phyloP scores from a whole-genome alignment of 441 rosid genomes.

The Populus hybrid region DNA sequence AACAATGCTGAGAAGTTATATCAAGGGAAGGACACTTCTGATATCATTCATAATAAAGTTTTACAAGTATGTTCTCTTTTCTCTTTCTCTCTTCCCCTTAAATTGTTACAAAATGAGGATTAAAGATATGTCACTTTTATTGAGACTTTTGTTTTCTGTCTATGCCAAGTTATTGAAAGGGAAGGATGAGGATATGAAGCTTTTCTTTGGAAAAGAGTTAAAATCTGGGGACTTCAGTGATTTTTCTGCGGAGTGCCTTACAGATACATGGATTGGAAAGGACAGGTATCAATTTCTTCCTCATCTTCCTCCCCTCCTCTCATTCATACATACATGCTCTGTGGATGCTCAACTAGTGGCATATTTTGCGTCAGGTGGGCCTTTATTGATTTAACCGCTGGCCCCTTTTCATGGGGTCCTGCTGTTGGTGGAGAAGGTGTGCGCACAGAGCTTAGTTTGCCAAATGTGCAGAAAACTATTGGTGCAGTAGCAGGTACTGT shows the following conservation, averaged over 20 bases:
- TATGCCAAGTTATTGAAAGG: conserved; percentile 62
- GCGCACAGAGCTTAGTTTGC: conserved; percentile 83
- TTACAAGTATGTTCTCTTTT: conserved; percentile 51
- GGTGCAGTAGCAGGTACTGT: conserved; percentile 92
- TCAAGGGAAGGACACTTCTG: conserved; percentile 65
- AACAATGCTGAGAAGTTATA: conserved; percentile 63
- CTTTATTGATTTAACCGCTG: conserved; percentile 88
- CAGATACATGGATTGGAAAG: conserved; percentile 96
- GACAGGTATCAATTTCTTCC: conserved; percentile 59
- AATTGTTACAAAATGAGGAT: no score
- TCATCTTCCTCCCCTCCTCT: neutral
- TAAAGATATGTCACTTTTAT: no score
- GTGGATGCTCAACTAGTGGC: conserved; percentile 6
- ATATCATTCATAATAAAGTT: conserved; percentile 71
- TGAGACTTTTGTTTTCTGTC: conserved; percentile 3
- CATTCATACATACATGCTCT: neutral
- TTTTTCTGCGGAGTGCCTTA: conserved; percentile 80
- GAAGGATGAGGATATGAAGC: conserved; percentile 66
- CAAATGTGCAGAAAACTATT: conserved; percentile 91
- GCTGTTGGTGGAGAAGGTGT: conserved; percentile 99
- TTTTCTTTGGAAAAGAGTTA: conserved; percentile 58
- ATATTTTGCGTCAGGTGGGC: conserved; percentile 73
- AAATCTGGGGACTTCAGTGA: conserved; percentile 69
- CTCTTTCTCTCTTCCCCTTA: neutral
- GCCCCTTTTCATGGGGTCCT: conserved; percentile 99